Base-by-base conservation (phyloP, 768 basidiomycete species). In the Guyanaporus albipodus region DNA sequence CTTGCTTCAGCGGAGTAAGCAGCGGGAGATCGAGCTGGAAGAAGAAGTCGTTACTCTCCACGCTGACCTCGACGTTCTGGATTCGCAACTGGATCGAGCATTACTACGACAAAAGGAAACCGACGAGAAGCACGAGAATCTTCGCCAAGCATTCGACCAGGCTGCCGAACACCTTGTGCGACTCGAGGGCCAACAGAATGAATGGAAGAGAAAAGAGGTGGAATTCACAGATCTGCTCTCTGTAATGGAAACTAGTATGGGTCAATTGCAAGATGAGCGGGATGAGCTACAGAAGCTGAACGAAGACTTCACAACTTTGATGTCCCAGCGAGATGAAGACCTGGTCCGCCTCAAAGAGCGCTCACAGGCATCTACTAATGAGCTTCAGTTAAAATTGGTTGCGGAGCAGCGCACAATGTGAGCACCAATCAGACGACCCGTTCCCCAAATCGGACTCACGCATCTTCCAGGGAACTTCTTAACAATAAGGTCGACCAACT, bases 91-190 rank as follows among this genome's bases (percentile, higher is more conserved):
- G 8, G 89, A 89, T 46, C 78, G 86, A 8, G 85, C 87, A 0
- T 73, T 92, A 59, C 75, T 78, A 31, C 72, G 85, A 34, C 87
- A 91, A 65, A 88, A 85, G 63, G 82, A 88, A 55, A 80, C 76
- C 34, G 87, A 91, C 49, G 85, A 87, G 64, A 88, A 87, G 58
- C 79, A 88, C 49, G 80, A 83, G 47, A 73, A 79, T 12, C 71
- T 91, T 40, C 76, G 81, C 22, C 70, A 76, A 39, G 85, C 83
- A 14, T 91, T 92, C 61, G 85, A 90, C 42, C 75, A 91, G 55
- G 91, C 91, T 17, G 87, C 89, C 1, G 85, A 91, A 52, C 91
- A 93, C 61, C 78, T 94, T 22, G 83, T 88, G 7, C 77, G 84
- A 1, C 68, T 95, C 28, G 94, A 97, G 68, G 67, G 71, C 49